phyloP scores from a whole-genome alignment of 106 monocot species.

The Allium cepa region DNA sequence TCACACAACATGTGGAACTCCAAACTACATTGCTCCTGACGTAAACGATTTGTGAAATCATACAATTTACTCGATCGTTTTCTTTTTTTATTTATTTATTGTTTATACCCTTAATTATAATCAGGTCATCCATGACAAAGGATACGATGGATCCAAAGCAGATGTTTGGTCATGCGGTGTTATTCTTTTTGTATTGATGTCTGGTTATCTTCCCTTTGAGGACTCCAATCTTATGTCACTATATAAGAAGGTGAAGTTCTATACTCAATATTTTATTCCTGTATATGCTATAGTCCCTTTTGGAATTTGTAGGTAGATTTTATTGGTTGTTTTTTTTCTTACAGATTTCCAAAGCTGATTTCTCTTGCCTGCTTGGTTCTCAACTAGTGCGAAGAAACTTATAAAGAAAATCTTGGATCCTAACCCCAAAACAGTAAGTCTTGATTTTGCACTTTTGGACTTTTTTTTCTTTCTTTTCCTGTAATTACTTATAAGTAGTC shows the following conservation, averaged over 20 bases:
- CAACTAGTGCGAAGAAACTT: constrained; percentile 87
- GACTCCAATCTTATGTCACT: constrained; percentile 59
- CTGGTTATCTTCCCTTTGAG: constrained; percentile 90
- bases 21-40: constrained; percentile 94
- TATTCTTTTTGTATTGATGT: constrained; percentile 87
- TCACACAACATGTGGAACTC: constrained; percentile 94
- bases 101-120: background rate
- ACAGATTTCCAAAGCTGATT: constrained; percentile 90
- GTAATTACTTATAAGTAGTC: too few relatives aligned
- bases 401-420: constrained; percentile 92
- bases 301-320: background rate
- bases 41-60: constrained; percentile 6
- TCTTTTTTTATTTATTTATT: background rate
- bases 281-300: background rate
- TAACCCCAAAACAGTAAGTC: constrained; percentile 63
- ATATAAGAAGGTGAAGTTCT: constrained; percentile 59
- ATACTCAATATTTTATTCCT: background rate
- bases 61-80: background rate
- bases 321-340: background rate
- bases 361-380: constrained; percentile 89
- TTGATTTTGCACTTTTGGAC: background rate
- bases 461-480: background rate
- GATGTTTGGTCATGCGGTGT: constrained; percentile 98
- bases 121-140: constrained; percentile 83
- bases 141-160: constrained; percentile 93